These are phyloP conservation scores for Corchorus olitorius DNA, from an alignment of 345 rosid species.

Conservation along the genomic window DNA sequence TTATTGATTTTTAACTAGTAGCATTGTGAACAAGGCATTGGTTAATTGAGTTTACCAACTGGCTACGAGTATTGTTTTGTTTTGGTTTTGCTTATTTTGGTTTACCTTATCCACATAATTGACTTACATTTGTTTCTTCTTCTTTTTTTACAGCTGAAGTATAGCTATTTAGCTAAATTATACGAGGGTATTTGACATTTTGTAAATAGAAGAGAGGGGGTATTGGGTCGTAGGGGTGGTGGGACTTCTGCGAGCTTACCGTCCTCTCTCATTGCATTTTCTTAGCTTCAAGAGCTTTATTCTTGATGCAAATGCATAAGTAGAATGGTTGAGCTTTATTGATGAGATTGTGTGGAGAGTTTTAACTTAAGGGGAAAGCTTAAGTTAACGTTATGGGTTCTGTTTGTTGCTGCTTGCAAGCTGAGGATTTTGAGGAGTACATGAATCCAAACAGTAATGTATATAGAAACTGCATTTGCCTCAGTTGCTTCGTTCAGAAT, in stretches of 20 bases:
- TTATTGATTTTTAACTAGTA: neutral
- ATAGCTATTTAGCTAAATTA: slow-evolving; percentile 19
- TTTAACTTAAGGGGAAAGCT: slow-evolving; percentile 29
- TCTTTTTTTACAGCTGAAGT: slow-evolving; percentile 42
- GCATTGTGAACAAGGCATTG: slow-evolving; percentile 3
- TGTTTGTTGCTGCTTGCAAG: slow-evolving; percentile 80
- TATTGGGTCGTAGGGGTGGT: slow-evolving; percentile 48
- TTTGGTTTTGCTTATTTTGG: slow-evolving; percentile 5
- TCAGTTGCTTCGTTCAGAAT: slow-evolving; percentile 73
- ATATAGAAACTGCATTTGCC: slow-evolving; percentile 84
- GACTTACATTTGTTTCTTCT: slow-evolving; percentile 4
- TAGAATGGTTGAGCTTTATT: slow-evolving; percentile 19
- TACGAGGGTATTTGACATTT: slow-evolving; percentile 20
- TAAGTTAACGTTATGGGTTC: slow-evolving; percentile 69
- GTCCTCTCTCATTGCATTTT: slow-evolving; percentile 45
- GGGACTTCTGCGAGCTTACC: slow-evolving; percentile 58
- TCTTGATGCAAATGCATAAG: slow-evolving; percentile 24
- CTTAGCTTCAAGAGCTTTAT: slow-evolving; percentile 14
- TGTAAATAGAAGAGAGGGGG: slow-evolving; percentile 49
- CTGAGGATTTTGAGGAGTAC: slow-evolving; percentile 72
- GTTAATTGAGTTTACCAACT: neutral
- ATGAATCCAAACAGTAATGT: slow-evolving; percentile 68
- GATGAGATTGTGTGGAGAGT: slow-evolving; percentile 20
- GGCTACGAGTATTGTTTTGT: slow-evolving; percentile 7
- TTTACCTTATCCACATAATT: slow-evolving; percentile 9